Evolutionary conservation across 2,329 filamentous ascomycete genomes (phyloP).

Genomic region (Colletotrichum agaves): DNA sequence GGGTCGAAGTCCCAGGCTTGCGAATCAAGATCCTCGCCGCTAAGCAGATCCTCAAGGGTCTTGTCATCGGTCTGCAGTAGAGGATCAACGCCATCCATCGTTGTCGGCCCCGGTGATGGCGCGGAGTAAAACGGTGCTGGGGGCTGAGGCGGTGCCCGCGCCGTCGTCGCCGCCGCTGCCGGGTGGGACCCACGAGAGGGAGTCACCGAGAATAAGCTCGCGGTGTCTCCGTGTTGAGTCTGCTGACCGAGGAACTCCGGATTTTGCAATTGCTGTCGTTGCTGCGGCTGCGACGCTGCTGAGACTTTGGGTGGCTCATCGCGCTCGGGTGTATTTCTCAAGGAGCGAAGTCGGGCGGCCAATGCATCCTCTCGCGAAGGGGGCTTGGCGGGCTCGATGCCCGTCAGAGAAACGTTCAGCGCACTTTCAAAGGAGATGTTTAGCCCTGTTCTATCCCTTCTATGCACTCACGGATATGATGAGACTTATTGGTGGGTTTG

Average conservation of each 20-base stretch:
- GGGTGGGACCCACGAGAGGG: background rate
- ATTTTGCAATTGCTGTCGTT: background rate
- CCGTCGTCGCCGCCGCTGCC: background rate
- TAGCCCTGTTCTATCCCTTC: background rate
- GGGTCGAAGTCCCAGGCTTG: conserved; percentile 43
- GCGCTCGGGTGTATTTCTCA: conserved; percentile 54
- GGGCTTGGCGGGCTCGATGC: conserved; percentile 55
- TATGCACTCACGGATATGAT: background rate
- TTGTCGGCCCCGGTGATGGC: background rate
- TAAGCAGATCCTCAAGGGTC: conserved; percentile 63
- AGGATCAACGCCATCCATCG: conserved; percentile 48
- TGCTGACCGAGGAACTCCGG: conserved; percentile 1
- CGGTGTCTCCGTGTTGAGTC: conserved; percentile 11
- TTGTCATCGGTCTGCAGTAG: conserved; percentile 62
- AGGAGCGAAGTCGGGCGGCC: conserved; percentile 60
- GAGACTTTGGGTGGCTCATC: conserved; percentile 30
- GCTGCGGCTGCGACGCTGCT: conserved; percentile 31
- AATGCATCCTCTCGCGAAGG: conserved; percentile 62
- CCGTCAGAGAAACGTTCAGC: conserved; percentile 46
- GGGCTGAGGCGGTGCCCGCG: conserved; percentile 22
- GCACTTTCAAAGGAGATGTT: conserved; percentile 36
- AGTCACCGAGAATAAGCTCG: background rate
- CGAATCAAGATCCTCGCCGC: conserved; percentile 50
- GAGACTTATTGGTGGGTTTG: conserved; percentile 10
- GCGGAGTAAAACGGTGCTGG: background rate